Evolutionary conservation across 805 yeast genomes (phyloP).

Genomic region (Yamadazyma phyllophila): DNA sequence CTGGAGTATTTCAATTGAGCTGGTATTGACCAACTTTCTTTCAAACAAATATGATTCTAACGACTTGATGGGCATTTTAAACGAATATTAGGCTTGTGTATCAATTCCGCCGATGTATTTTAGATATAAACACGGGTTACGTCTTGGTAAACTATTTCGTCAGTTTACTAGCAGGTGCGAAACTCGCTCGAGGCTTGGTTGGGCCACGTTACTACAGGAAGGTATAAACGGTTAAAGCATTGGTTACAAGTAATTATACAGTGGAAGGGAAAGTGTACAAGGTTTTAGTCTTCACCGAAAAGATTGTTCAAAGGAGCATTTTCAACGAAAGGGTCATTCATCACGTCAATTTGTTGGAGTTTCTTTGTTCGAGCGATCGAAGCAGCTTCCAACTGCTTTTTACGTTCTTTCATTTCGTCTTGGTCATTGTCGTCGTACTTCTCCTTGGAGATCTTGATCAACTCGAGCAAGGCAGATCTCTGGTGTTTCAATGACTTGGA

Average conservation of each 20-base stretch:
- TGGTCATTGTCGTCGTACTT: conserved; percentile 26
- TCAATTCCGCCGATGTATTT: too few relatives aligned
- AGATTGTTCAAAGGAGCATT: conserved; percentile 63
- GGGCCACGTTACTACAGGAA: neutral
- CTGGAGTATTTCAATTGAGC: conserved; percentile 62
- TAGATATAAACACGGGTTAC: too few relatives aligned
- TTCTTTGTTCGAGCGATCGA: conserved; percentile 45
- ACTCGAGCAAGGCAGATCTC: conserved; percentile 73
- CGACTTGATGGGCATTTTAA: conserved; percentile 45
- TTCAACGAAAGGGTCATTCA: conserved; percentile 72
- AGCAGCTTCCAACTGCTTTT: conserved; percentile 53
- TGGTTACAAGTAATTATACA: too few relatives aligned
- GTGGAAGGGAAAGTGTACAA: neutral
- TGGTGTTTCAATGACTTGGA: conserved; percentile 77
- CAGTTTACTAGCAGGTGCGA: too few relatives aligned
- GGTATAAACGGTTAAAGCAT: too few relatives aligned
- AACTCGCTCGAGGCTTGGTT: neutral
- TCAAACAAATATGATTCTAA: conserved; percentile 71
- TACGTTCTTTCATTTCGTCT: conserved; percentile 47
- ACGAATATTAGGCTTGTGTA: too few relatives aligned
- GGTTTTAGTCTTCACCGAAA: conserved; percentile 44
- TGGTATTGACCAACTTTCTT: conserved; percentile 55
- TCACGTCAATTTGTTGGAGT: conserved; percentile 47
- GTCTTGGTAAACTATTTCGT: too few relatives aligned
- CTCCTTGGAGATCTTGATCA: conserved; percentile 63